Evolutionary conservation across 2,329 filamentous ascomycete genomes (phyloP).

Genomic region (Colletotrichum limetticola): DNA sequence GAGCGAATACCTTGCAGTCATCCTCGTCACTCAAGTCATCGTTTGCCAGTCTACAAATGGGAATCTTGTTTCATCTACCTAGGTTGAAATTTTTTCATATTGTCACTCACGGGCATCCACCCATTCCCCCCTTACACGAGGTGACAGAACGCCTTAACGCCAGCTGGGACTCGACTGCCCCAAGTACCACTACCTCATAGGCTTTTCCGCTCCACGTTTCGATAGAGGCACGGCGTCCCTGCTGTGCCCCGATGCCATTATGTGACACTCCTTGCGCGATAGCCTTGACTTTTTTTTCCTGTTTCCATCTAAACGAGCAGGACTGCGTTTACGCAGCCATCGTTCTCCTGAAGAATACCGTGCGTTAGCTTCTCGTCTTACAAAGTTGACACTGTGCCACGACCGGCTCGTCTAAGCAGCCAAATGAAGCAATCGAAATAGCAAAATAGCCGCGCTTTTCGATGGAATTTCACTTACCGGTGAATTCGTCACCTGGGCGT

Average conservation of each 20-base stretch:
- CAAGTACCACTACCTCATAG: background rate
- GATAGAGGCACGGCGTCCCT: background rate
- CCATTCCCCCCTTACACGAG: slow-evolving; percentile 13
- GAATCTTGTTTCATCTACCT: slow-evolving; percentile 10
- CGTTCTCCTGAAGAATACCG: slow-evolving; percentile 53
- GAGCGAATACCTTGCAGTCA: background rate
- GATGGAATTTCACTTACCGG: slow-evolving; percentile 1
- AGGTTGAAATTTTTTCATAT: background rate
- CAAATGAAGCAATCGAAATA: no score
- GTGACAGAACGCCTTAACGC: slow-evolving; percentile 26
- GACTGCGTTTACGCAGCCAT: slow-evolving; percentile 56
- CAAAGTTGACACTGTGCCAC: no score
- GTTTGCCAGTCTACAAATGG: background rate
- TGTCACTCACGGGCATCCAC: slow-evolving; percentile 14
- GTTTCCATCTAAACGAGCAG: slow-evolving; percentile 9
- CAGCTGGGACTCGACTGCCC: background rate
- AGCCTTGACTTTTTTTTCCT: background rate
- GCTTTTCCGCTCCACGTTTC: background rate
- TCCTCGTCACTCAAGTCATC: no score
- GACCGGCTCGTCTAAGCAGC: no score
- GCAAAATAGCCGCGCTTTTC: no score
- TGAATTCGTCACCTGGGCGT: slow-evolving; percentile 71
- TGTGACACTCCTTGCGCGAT: background rate
- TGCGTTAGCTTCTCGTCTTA: slow-evolving; percentile 43
- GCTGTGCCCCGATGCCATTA: background rate